A percentile compares a stretch with the other conserved stretches of the same genome.
Conservation (phyloP, 176 grass and related monocot species). For the Triticum urartu region DNA sequence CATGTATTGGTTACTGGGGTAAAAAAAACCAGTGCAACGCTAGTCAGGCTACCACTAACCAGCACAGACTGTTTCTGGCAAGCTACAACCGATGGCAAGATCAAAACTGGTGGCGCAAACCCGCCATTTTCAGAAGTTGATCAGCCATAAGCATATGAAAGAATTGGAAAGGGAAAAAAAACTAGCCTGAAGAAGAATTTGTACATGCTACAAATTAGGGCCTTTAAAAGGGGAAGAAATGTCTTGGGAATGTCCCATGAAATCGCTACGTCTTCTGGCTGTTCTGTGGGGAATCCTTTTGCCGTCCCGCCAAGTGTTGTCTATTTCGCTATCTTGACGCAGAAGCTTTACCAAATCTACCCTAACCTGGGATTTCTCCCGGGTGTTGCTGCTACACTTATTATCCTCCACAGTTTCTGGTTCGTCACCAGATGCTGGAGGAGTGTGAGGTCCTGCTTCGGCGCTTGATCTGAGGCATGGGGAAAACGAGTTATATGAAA, state of each 20-base stretch:
- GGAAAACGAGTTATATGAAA: background rate
- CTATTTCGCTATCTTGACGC: constrained; percentile 35
- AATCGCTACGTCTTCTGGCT: constrained; percentile 58
- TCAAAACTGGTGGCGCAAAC: background rate
- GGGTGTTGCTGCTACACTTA: background rate
- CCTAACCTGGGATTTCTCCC: constrained; percentile 32
- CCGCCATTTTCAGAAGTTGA: background rate
- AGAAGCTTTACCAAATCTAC: constrained; percentile 69
- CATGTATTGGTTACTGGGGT: background rate
- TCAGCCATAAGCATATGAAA: background rate
- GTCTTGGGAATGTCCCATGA: constrained; percentile 1
- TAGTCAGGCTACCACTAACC: background rate
- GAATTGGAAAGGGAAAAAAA: background rate
- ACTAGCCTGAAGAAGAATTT: background rate
- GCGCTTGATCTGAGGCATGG: constrained; percentile 49
- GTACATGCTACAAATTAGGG: background rate
- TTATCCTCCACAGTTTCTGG: constrained; percentile 26
- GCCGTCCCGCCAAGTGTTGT: constrained; percentile 56
- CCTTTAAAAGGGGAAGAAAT: background rate
- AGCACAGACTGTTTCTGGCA: background rate
- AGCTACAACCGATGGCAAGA: background rate
- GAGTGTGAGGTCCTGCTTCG: constrained; percentile 40
- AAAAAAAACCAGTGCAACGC: background rate
- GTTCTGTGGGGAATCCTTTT: constrained; percentile 63
- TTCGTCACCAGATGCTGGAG: constrained; percentile 40